Conservation (phyloP, 2,329 filamentous ascomycete genomes). For the Elsinoe australis region DNA sequence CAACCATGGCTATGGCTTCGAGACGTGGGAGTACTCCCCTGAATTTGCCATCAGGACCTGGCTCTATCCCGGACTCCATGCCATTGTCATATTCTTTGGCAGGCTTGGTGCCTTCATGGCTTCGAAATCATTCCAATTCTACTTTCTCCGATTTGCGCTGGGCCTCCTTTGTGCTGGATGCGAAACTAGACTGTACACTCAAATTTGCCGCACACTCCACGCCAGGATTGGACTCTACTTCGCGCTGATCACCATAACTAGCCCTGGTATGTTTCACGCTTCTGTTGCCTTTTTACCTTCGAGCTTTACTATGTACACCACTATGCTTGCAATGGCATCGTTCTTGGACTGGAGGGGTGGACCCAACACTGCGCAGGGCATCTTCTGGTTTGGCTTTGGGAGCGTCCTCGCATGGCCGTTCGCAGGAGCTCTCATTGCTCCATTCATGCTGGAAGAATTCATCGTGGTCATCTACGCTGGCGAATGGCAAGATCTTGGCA, state of each 20-base stretch:
- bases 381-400: constrained; percentile 84
- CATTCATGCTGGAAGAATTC: constrained; percentile 72
- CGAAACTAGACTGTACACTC: constrained; percentile 73
- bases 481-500: constrained; percentile 42
- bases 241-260: constrained; percentile 65
- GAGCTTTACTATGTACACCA: constrained; percentile 93
- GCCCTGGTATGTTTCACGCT: constrained; percentile 89
- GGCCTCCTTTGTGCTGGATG: constrained; percentile 70
- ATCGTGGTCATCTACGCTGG: constrained; percentile 44
- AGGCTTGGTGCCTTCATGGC: constrained; percentile 43
- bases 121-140: constrained; percentile 63
- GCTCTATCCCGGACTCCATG: constrained; percentile 79
- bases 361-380: constrained; percentile 69
- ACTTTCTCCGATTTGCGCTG: constrained; percentile 69
- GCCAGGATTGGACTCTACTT: constrained; percentile 80
- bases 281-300: constrained; percentile 82
- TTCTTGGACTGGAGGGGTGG: constrained; percentile 87
- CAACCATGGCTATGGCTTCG: constrained; percentile 81
- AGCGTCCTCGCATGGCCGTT: constrained; percentile 93
- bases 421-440: constrained; percentile 69
- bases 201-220: constrained; percentile 68
- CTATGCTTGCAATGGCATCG: constrained; percentile 73
- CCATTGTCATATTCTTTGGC: constrained; percentile 59
- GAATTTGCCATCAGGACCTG: constrained; percentile 92
- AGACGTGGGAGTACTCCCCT: constrained; percentile 98